A percentile compares a stretch with the other conserved stretches of the same genome.
Conservation (phyloP, 1,284 basidiomycete species). For the Trametes versicolor region DNA sequence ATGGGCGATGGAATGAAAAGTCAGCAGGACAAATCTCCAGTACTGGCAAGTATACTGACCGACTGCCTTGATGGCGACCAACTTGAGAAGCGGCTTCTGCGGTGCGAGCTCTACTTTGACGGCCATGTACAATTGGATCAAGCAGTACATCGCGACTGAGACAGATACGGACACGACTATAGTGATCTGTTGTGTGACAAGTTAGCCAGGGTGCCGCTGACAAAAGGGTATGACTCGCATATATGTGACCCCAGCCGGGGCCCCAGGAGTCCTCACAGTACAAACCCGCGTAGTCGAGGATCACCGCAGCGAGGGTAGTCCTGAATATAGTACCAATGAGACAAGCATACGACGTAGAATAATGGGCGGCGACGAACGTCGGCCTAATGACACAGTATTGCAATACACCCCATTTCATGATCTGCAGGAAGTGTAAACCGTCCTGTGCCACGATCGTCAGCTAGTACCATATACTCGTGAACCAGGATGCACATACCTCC, state of each 20-base stretch:
- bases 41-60: constrained; percentile 51
- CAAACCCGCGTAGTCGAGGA: constrained; percentile 69
- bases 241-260: constrained; percentile 75
- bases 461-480: constrained; percentile 21
- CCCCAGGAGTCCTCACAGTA: constrained; percentile 82
- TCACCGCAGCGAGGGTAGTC: constrained; percentile 71
- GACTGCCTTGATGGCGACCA: constrained; percentile 80
- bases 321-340: constrained; percentile 42
- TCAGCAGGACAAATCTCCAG: not conserved
- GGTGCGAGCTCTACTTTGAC: constrained; percentile 65
- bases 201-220: not conserved
- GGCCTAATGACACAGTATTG: constrained; percentile 79
- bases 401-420: constrained; percentile 85
- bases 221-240: too few relatives aligned
- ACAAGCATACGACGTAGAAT: not conserved
- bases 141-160: constrained; percentile 83
- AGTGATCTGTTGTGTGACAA: constrained; percentile 55
- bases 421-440: constrained; percentile 76
- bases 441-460: constrained; percentile 49
- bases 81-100: constrained; percentile 73
- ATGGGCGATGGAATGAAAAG: not conserved
- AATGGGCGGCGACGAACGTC: constrained; percentile 49
- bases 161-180: constrained; percentile 77
- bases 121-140: constrained; percentile 79
- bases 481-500: constrained; percentile 45